These are phyloP conservation scores for Raphanus raphanistrum DNA, from an alignment of 345 rosid genomes.

Conservation along the genomic window DNA sequence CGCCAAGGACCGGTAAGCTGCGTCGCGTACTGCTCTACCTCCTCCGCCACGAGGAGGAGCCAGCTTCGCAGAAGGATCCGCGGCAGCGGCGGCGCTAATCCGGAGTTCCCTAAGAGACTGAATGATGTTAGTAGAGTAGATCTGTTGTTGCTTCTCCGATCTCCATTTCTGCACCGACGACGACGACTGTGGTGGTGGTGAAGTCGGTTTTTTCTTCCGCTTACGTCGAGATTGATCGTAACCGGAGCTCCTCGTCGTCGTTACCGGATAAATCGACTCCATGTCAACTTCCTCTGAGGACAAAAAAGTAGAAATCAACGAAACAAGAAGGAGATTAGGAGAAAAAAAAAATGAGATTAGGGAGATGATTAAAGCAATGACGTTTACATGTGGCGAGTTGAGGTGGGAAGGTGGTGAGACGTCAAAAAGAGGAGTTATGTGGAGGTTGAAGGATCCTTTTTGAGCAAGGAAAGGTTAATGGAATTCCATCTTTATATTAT, in stretches of 20 bases:
- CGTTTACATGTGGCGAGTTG: background rate
- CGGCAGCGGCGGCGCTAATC: background rate
- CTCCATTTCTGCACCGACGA: constrained; percentile 57
- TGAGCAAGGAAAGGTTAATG: constrained; percentile 18
- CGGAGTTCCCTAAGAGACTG: constrained; percentile 60
- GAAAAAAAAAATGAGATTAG: background rate
- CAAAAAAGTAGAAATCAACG: background rate
- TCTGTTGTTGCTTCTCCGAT: constrained; percentile 70
- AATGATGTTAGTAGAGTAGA: constrained; percentile 73
- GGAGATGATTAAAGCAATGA: background rate
- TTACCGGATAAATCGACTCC: constrained; percentile 12
- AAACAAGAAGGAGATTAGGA: background rate
- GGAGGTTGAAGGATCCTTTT: constrained; percentile 31
- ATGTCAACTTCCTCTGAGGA: background rate
- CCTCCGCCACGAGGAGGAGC: constrained; percentile 44
- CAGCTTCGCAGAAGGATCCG: constrained; percentile 29
- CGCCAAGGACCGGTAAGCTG: constrained; percentile 64
- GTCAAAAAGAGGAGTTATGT: constrained; percentile 8
- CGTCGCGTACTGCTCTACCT: constrained; percentile 63
- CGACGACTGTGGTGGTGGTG: background rate
- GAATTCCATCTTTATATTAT: constrained; percentile 15
- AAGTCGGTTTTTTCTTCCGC: constrained; percentile 56
- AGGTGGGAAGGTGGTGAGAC: constrained; percentile 19
- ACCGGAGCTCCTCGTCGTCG: constrained; percentile 30
- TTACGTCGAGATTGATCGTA: constrained; percentile 51